These are phyloP conservation scores for Solanum sitiens DNA, from an alignment of 257 asterid genomes.

Conservation along the genomic window DNA sequence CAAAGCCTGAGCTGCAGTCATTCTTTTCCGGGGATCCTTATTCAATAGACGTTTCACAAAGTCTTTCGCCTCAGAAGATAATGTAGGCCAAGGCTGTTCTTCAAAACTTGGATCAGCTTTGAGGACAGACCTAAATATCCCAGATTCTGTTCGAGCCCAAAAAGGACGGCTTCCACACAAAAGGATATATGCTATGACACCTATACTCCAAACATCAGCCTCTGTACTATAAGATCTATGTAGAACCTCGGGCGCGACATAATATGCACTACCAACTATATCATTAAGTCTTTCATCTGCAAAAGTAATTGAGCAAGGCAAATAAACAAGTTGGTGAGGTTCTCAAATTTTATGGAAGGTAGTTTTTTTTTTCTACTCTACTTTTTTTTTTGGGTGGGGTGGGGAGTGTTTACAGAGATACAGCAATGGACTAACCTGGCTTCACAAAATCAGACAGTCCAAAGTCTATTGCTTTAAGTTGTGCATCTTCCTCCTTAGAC, in stretches of 20 bases:
- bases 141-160: constrained; percentile 97
- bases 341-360: background rate
- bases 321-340: background rate
- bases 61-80: constrained; percentile 77
- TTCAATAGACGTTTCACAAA: constrained; percentile 64
- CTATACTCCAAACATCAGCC: constrained; percentile 97
- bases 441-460: constrained; percentile 91
- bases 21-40: constrained; percentile 89
- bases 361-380: background rate
- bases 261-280: constrained; percentile 94
- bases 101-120: constrained; percentile 87
- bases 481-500: constrained; percentile 66
- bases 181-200: constrained; percentile 76
- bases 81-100: constrained; percentile 83
- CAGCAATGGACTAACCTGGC: constrained; percentile 51
- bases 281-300: constrained; percentile 91
- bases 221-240: constrained; percentile 84
- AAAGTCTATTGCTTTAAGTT: constrained; percentile 87
- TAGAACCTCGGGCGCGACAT: constrained; percentile 95
- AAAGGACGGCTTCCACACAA: constrained; percentile 90
- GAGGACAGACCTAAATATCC: constrained; percentile 79
- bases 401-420: background rate
- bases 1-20: constrained; percentile 95
- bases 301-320: background rate
- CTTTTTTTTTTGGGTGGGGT: background rate